Evolutionary conservation across 352 stramenopile species (phyloP).

Genomic region (Globisporangium takayamanum): DNA sequence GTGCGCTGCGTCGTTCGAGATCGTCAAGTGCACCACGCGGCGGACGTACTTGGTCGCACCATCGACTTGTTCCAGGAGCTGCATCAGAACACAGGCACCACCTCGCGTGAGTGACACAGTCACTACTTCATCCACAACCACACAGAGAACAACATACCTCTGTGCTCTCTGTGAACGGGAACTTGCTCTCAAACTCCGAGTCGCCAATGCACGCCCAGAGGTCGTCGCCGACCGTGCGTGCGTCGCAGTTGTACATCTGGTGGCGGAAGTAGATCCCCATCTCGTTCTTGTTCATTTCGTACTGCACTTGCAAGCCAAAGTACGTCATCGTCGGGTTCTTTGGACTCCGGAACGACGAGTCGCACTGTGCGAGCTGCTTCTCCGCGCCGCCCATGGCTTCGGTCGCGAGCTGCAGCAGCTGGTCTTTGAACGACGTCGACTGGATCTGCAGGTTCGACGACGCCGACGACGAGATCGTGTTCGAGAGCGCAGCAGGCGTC

Average conservation of each 20-base stretch:
- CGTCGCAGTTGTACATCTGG: constrained; percentile 75
- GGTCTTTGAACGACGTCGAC: constrained; percentile 75
- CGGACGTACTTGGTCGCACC: constrained; percentile 77
- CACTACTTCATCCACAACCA: not conserved
- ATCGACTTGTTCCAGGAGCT: constrained; percentile 68
- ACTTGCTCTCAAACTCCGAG: constrained; percentile 72
- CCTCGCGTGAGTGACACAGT: not conserved
- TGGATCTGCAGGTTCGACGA: constrained; percentile 66
- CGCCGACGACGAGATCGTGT: constrained; percentile 50
- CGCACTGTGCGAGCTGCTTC: constrained; percentile 65
- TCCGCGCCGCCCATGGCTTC: constrained; percentile 55
- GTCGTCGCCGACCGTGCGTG: constrained; percentile 59
- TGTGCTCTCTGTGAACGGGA: constrained; percentile 70
- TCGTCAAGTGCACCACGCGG: constrained; percentile 73
- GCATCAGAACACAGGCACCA: not conserved
- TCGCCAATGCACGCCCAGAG: constrained; percentile 76
- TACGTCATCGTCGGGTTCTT: constrained; percentile 88
- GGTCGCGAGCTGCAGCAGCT: constrained; percentile 53
- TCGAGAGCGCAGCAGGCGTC: constrained; percentile 51
- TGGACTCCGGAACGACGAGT: constrained; percentile 68
- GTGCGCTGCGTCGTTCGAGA: constrained; percentile 61
- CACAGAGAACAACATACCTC: constrained; percentile 20
- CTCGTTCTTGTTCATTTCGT: constrained; percentile 83
- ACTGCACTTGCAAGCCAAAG: constrained; percentile 84
- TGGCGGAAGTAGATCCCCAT: constrained; percentile 86